Evolutionary conservation across 768 basidiomycete species (phyloP), one percentile per base, ranked within the genome.

Genomic region (Russula compacta): DNA sequence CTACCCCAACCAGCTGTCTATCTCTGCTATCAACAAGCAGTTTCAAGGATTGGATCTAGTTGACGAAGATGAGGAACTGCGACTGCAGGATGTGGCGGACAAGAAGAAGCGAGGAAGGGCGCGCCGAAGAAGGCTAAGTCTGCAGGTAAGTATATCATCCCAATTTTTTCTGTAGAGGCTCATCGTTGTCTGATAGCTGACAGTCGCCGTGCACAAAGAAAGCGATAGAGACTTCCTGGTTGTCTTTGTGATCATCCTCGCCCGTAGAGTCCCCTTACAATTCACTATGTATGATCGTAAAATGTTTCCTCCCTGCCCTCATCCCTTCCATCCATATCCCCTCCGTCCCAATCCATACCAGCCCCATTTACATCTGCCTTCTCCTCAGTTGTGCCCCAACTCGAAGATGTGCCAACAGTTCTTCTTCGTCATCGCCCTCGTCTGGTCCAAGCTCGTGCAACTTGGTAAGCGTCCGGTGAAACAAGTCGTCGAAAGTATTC

Each of bases 71-170:
- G 90, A 92, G 74, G 77, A 81, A 64, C 81, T 84, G 73, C 76
- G 89, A 53, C 54, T 88, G 51, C 77, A 79, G 72, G 89, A 92
- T 68, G 79, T 91, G 6, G 81, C 81, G 67, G 79, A 83, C 58
- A 79, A 76, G 70, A 87, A 81, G 73, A 81, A 77, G 67, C 81
- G 90, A 78, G 90, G 33, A 92, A 92, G 74, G 90, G 89, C 48
- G 80, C 85, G 21, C 91, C 91, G 56, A 83, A 85, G 75, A 92
- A 92, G 73, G 85, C 87, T 2, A 89, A 84, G 72, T 74, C 75
- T 24, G 77, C 81, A 72, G 82, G 89, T 88, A 46, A 49, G 81
- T 76, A 29, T n/a, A 46, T 33, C 33, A 17, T 55, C 36, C 36
- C 14, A 43, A 9, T 64, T 54, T 39, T n/a, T 11, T 59, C 11